These are phyloP conservation scores for Magnaporthales sp. DNA, from an alignment of 2,329 filamentous ascomycete species.

Conservation along the genomic window DNA sequence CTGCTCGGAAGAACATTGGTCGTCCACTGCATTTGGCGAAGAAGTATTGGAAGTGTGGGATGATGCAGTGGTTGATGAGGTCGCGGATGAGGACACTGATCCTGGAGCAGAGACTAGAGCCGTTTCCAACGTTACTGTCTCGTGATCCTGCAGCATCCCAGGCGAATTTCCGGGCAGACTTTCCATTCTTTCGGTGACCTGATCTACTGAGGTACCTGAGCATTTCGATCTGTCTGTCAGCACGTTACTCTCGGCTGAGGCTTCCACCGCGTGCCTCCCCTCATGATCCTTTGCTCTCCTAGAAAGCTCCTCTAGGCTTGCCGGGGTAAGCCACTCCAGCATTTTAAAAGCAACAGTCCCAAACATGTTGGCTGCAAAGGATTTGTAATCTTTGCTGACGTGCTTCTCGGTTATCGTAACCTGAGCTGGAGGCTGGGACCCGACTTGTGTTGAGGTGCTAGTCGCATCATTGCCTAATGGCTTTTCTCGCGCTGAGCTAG, in stretches of 20 bases:
- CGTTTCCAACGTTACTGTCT: neutral
- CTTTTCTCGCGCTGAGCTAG: neutral
- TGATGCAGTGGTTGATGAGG: neutral
- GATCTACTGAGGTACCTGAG: neutral
- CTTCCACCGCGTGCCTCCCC: neutral
- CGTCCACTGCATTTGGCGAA: neutral
- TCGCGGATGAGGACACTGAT: neutral
- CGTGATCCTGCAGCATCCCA: neutral
- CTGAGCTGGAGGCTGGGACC: slow-evolving; percentile 8
- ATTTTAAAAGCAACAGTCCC: slow-evolving; percentile 60
- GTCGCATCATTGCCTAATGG: slow-evolving; percentile 5
- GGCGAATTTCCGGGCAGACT: neutral
- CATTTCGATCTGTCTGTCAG: too few species aligned
- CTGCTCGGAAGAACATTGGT: neutral
- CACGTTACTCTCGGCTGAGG: neutral
- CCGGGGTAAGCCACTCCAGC: slow-evolving; percentile 61
- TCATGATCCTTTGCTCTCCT: slow-evolving; percentile 19
- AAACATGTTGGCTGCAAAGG: slow-evolving; percentile 55
- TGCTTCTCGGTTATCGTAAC: slow-evolving; percentile 37
- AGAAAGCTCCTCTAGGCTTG: slow-evolving; percentile 41
- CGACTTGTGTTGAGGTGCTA: slow-evolving; percentile 5
- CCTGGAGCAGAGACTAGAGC: neutral
- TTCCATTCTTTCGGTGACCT: neutral
- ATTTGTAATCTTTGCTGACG: slow-evolving; percentile 46
- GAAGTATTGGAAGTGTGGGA: neutral